Base-by-base conservation (phyloP, 1,284 basidiomycete genomes). In the Meripilus lineatus region DNA sequence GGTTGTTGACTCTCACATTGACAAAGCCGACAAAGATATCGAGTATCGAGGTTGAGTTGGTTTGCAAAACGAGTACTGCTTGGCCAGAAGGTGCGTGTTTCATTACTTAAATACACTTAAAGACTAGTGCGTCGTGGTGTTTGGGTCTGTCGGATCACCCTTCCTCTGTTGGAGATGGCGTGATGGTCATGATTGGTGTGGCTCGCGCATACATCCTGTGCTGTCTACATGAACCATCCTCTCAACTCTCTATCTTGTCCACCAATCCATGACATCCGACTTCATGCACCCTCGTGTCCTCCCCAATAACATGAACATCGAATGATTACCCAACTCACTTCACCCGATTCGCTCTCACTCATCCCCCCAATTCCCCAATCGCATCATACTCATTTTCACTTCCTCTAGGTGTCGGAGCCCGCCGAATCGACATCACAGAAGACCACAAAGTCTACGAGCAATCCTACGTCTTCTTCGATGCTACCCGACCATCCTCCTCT, bases 11-110 rank as follows among this genome's bases (percentile, higher is more conserved):
- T 1, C 70, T 99, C 35, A 79, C 81, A 10, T 72, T 97, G 23
- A 70, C 72, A 38, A 95, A 94, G 60, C 81, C 93, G 0, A 93
- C 84, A 32, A 83, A 86, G 61, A 85, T 99, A 56, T 85, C 86
- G 28, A 89, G 84, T 55, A 94, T 99, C 46, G 78, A 83, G 44
- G 71, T 96, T 36, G 81, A 82, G 53, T 70, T 98, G 17, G 72
- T 81, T 41, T 94, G 90, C 5, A 86, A 75, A 51, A 69, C 78
- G 5, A 63, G 64, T 11, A 78, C 73, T 5, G 66, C 69, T 18
- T 96, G 93, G 88, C 85, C 89, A 3, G 93, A 97, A 75, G 89
- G 93, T 92, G 53, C 43, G 75, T 63, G 11, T 34, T 33, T 43
- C 28, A 21, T 34, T 28, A 20, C 21, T 18, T 37, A 6, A n/a